Percentiles rank a stretch among this genome's conserved stretches.
Evolutionary conservation across 352 stramenopile species (phyloP).

Genomic region (Phytophthora foliorum): DNA sequence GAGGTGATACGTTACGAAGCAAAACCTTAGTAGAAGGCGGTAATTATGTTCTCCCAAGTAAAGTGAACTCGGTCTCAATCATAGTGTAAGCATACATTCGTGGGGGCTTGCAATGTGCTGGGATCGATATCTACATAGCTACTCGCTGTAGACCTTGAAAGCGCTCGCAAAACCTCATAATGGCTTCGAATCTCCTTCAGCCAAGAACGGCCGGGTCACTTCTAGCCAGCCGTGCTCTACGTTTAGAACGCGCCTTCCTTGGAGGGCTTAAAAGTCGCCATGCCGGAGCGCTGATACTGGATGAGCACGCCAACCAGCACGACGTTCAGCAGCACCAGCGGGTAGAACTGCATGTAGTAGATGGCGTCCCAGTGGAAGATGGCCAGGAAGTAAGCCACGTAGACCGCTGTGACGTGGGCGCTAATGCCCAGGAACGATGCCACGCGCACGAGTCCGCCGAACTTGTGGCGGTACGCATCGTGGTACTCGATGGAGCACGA

Average conservation of each 20-base stretch:
- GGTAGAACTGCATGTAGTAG: conserved; percentile 85
- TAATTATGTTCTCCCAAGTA: conserved; percentile 11
- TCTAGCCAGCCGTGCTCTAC: conserved; percentile 14
- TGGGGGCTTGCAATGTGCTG: conserved; percentile 30
- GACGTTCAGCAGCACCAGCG: conserved; percentile 72
- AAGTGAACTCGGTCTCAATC: conserved; percentile 17
- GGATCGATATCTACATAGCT: conserved; percentile 53
- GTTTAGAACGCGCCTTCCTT: conserved; percentile 50
- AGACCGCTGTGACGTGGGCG: conserved; percentile 76
- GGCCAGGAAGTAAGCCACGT: conserved; percentile 73
- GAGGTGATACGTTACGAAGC: conserved; percentile 45
- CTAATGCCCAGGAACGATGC: conserved; percentile 88
- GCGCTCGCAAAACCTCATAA: conserved; percentile 8
- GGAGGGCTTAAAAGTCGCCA: conserved; percentile 57
- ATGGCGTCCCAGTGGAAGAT: conserved; percentile 83
- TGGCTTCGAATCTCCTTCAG: conserved; percentile 5
- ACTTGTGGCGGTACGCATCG: conserved; percentile 62
- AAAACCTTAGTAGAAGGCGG: neutral
- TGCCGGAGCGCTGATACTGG: conserved; percentile 74
- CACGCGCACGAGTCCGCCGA: conserved; percentile 67
- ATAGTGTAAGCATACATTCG: conserved; percentile 48
- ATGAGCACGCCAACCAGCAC: conserved; percentile 62
- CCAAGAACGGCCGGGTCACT: conserved; percentile 9
- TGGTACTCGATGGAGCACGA: conserved; percentile 77
- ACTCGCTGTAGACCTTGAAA: conserved; percentile 26